phyloP scores from a whole-genome alignment of 2,329 filamentous ascomycete species.

The Exserohilum rostratum region DNA sequence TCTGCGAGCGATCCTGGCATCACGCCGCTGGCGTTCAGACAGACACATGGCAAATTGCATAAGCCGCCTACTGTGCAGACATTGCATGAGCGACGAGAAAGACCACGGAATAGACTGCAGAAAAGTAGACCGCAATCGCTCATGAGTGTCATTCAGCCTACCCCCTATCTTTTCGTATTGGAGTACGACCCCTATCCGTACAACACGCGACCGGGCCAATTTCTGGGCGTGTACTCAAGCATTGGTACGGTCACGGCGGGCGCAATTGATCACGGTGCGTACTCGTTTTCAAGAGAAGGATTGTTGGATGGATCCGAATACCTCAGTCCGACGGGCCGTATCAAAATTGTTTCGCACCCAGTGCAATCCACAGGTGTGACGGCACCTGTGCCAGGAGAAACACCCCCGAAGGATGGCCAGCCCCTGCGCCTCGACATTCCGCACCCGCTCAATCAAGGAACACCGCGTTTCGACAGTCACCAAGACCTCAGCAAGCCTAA shows the following conservation, averaged over 20 bases:
- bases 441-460: slow-evolving; percentile 21
- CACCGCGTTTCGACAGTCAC: slow-evolving; percentile 6
- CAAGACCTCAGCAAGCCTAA: neutral
- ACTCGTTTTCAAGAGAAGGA: slow-evolving; percentile 32
- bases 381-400: slow-evolving; percentile 13
- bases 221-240: slow-evolving; percentile 30
- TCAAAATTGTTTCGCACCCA: slow-evolving; percentile 24
- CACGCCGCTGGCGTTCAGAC: neutral
- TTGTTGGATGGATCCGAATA: slow-evolving; percentile 31
- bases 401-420: slow-evolving; percentile 6
- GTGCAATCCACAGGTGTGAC: slow-evolving; percentile 22
- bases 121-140: slow-evolving; percentile 10
- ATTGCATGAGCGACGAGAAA: slow-evolving; percentile 14
- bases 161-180: slow-evolving; percentile 15
- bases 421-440: slow-evolving; percentile 29
- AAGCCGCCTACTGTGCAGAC: slow-evolving; percentile 22
- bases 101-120: slow-evolving; percentile 20
- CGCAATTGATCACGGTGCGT: slow-evolving; percentile 28
- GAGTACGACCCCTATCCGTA: slow-evolving; percentile 33
- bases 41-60: slow-evolving; percentile 19
- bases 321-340: slow-evolving; percentile 27
- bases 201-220: slow-evolving; percentile 23
- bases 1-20: slow-evolving; percentile 14
- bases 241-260: slow-evolving; percentile 26
- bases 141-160: neutral